Conservation (phyloP, 2,329 filamentous ascomycete genomes). For the Sporothrix variecibatus region DNA sequence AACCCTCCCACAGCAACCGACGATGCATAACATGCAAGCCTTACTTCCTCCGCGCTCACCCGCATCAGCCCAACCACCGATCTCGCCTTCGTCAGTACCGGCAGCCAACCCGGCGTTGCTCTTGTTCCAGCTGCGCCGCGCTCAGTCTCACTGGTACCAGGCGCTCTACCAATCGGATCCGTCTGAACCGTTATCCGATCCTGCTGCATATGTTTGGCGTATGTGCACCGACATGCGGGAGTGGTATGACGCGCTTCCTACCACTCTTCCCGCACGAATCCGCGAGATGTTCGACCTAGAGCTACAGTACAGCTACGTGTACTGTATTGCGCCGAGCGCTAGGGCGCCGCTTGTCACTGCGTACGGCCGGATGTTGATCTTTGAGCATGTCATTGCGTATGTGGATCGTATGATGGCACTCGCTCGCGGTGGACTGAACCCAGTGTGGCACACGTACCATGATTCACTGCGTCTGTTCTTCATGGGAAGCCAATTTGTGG, state of each 20-base stretch:
- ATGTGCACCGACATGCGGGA: conserved; percentile 74
- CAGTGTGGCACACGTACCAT: conserved; percentile 78
- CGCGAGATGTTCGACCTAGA: conserved; percentile 83
- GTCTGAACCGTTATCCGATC: conserved; percentile 62
- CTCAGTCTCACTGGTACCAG: conserved; percentile 89
- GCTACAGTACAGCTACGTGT: conserved; percentile 84
- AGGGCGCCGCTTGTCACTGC: conserved; percentile 71
- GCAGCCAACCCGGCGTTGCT: conserved; percentile 71
- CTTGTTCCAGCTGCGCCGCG: conserved; percentile 78
- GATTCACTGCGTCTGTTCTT: conserved; percentile 85
- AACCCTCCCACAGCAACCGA: not conserved
- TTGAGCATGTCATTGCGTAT: conserved; percentile 84
- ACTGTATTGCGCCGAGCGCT: conserved; percentile 80
- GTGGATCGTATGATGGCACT: conserved; percentile 72
- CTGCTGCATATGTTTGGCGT: conserved; percentile 72
- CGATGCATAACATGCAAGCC: not conserved
- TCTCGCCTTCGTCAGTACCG: conserved; percentile 45
- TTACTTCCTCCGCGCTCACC: conserved; percentile 45
- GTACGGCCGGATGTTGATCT: conserved; percentile 78
- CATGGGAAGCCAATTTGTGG: conserved; percentile 64
- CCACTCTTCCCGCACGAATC: conserved; percentile 63
- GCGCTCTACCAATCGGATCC: conserved; percentile 79
- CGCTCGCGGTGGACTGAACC: conserved; percentile 58
- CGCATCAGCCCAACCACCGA: conserved; percentile 36
- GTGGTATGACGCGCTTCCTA: conserved; percentile 79